Conservation (phyloP, 2,329 filamentous ascomycete genomes). For the Cladosporium sp. region DNA sequence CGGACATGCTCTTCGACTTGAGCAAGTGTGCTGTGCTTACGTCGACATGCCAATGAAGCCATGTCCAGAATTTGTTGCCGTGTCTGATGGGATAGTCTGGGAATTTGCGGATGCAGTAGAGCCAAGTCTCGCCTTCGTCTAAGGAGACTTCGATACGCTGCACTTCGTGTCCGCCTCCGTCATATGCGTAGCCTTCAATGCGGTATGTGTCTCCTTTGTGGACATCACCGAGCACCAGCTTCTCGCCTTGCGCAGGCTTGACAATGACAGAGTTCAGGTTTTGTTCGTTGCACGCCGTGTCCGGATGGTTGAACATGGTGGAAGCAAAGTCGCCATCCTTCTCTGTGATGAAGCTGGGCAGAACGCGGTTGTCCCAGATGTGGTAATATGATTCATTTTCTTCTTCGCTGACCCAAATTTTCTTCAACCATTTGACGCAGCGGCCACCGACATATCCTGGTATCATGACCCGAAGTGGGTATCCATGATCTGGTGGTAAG, state of each 20-base stretch:
- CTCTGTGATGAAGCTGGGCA: constrained; percentile 47
- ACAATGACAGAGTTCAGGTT: constrained; percentile 48
- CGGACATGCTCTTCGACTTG: constrained; percentile 40
- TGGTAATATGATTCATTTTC: constrained; percentile 45
- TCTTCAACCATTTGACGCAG: constrained; percentile 41
- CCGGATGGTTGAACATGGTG: constrained; percentile 46
- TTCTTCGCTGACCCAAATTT: constrained; percentile 37
- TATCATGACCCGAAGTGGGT: constrained; percentile 39
- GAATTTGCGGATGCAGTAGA: constrained; percentile 47
- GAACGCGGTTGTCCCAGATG: constrained; percentile 48
- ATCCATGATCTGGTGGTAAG: constrained; percentile 42
- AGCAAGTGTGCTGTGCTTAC: constrained; percentile 43
- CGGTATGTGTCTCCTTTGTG: constrained; percentile 40
- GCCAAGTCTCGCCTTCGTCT: constrained; percentile 46
- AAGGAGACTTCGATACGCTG: constrained; percentile 48
- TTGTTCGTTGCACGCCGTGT: constrained; percentile 48
- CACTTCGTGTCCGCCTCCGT: constrained; percentile 48
- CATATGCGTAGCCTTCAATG: constrained; percentile 47
- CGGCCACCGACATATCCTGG: constrained; percentile 41
- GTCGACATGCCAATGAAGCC: constrained; percentile 52
- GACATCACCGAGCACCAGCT: constrained; percentile 36
- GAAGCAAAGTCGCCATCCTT: constrained; percentile 47
- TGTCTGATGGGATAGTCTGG: constrained; percentile 48
- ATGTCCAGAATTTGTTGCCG: constrained; percentile 53
- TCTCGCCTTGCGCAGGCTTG: constrained; percentile 45